Evolutionary conservation across 495 filamentous ascomycete genomes (phyloP).

Genomic region (Xylaria venustula): DNA sequence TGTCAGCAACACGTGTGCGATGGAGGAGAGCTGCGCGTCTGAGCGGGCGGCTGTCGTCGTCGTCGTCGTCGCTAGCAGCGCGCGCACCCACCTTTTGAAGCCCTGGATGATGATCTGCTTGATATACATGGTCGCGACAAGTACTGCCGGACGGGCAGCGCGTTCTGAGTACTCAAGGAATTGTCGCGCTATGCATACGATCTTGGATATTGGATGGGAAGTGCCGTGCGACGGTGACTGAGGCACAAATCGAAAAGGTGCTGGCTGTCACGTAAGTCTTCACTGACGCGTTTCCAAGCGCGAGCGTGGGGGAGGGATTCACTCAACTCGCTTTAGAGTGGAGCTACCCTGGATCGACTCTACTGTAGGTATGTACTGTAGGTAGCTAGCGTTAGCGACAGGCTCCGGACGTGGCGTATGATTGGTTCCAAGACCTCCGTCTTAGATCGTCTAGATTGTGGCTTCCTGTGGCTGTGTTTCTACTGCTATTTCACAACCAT

Average conservation of each 20-base stretch:
- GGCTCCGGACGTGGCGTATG: too few species aligned
- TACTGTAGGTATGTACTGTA: background rate
- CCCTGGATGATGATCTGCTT: slow-evolving; percentile 99
- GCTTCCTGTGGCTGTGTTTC: too few species aligned
- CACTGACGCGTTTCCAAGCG: slow-evolving; percentile 16
- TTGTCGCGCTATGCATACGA: slow-evolving; percentile 20
- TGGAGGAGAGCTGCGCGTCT: background rate
- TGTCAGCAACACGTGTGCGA: slow-evolving; percentile 17
- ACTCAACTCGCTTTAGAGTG: background rate
- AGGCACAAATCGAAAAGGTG: background rate
- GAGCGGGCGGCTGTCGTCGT: background rate
- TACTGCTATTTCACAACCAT: too few species aligned
- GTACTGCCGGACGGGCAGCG: slow-evolving; percentile 34
- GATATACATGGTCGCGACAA: slow-evolving; percentile 78
- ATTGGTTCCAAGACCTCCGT: too few species aligned
- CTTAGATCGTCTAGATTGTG: too few species aligned
- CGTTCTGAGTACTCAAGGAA: slow-evolving; percentile 21
- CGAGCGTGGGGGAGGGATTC: slow-evolving; percentile 11
- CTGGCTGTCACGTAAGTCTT: slow-evolving; percentile 18
- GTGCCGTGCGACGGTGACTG: slow-evolving; percentile 4
- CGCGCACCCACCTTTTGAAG: slow-evolving; percentile 82
- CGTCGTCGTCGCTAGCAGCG: background rate
- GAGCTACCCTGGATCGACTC: background rate
- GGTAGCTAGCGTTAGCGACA: background rate
- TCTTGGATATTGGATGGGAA: background rate